These are phyloP conservation scores for Dioscorea dumetorum DNA, from an alignment of 106 monocot genomes.

Conservation along the genomic window DNA sequence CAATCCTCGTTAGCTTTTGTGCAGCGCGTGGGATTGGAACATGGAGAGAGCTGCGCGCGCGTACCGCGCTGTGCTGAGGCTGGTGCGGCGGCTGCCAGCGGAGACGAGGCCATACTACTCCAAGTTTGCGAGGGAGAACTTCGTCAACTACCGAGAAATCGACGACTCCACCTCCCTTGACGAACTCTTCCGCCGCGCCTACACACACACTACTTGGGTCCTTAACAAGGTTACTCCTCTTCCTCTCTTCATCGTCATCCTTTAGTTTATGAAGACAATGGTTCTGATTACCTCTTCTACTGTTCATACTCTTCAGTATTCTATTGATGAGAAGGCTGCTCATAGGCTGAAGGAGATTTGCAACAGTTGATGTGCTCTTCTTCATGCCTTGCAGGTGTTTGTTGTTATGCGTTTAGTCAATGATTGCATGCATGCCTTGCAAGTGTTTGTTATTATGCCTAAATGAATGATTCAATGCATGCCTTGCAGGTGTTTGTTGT, in stretches of 20 bases:
- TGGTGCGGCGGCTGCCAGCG: slow-evolving; percentile 73
- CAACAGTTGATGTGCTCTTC: not conserved
- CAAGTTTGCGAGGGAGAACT: slow-evolving; percentile 87
- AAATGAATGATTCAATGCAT: too few species aligned
- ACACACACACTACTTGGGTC: slow-evolving; percentile 78
- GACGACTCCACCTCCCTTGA: slow-evolving; percentile 36
- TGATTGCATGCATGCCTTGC: not conserved
- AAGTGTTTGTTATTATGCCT: too few species aligned
- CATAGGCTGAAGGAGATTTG: slow-evolving; percentile 46
- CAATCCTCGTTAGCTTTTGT: too few species aligned
- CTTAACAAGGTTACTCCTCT: slow-evolving; percentile 64
- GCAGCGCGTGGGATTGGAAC: not conserved
- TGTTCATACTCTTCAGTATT: slow-evolving; percentile 31
- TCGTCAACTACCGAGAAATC: slow-evolving; percentile 85
- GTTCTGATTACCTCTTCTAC: not conserved
- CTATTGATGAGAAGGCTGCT: slow-evolving; percentile 35
- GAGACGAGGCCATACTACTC: slow-evolving; percentile 83
- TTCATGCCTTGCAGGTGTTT: slow-evolving; percentile 35
- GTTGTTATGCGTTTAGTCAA: slow-evolving; percentile 36
- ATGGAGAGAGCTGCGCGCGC: slow-evolving; percentile 54
- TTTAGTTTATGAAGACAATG: not conserved
- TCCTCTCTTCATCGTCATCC: not conserved
- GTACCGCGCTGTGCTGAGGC: slow-evolving; percentile 74
- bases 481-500: too few species aligned
- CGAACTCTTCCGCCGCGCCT: slow-evolving; percentile 67